Evolutionary conservation across 2,329 filamentous ascomycete species (phyloP), one percentile per base, ranked within the genome.

Genomic region (Fusarium lyarnte): DNA sequence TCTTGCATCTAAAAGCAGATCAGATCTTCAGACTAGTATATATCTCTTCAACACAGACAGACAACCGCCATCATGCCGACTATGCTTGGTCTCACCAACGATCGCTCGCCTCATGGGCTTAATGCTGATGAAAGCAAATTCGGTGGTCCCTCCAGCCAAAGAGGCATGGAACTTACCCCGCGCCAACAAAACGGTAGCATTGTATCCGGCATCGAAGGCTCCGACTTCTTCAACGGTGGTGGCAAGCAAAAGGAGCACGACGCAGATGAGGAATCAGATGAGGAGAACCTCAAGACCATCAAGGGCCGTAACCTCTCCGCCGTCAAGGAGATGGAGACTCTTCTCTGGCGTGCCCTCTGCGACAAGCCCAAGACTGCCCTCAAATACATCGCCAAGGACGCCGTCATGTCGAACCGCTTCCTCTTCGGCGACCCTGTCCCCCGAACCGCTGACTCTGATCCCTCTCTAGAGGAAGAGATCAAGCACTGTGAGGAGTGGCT

Each of bases 261-360:
- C 35, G 66, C 74, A 13, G 76, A 77, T 42, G 70, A 77, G 4
- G 74, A 77, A 31, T 72, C 55, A 53, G 76, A 78, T 8, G 76
- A 75, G 6, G 73, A 77, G 51, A 76, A 78, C 45, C 68, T 74
- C 52, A 77, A 78, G 42, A 78, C 76, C 9, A 78, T 78, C 68
- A 77, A 77, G 64, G 76, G 74, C 38, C 76, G 76, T 8, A 78
- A 78, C 59, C 72, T 70, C 52, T 61, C 70, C 21, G 76, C 76
- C 27, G 76, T 72, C 13, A 78, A 77, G 55, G 76, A 78, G 66
- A 78, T 78, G 76, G 76, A 78, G 63, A 78, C 76, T 31, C 74
- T 78, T 23, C 71, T 78, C 58, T 78, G 76, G 76, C 76, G 76
- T 47, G 76, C 76, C 35, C 76, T 78, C 25, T 78, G 76, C 70